Evolutionary conservation across 192 early-diverging fungal species (phyloP).

Genomic region (Kappamyces sp.): DNA sequence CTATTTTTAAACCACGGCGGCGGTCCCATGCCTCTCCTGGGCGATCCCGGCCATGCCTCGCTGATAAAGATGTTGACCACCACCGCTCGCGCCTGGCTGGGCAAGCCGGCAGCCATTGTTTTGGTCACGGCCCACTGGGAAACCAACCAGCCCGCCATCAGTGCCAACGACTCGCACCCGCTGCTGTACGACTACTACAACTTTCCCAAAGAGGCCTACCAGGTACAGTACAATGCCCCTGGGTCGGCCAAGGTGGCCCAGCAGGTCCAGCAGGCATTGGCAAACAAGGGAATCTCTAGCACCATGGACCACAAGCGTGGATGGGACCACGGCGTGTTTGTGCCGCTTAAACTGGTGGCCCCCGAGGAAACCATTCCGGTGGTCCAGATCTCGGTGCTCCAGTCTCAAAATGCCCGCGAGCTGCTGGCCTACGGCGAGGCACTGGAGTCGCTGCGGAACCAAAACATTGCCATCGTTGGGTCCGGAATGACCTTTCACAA

Average conservation of each 20-base stretch:
- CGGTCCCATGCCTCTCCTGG: conserved; percentile 32
- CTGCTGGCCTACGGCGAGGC: conserved; percentile 36
- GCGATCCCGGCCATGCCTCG: conserved; percentile 18
- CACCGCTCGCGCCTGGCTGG: conserved; percentile 15
- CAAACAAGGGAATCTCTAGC: conserved; percentile 25
- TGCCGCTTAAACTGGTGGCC: conserved; percentile 36
- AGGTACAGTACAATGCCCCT: conserved; percentile 35
- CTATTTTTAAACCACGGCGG: conserved; percentile 37
- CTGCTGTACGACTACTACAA: conserved; percentile 52
- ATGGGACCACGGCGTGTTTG: conserved; percentile 54
- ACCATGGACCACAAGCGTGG: conserved; percentile 27
- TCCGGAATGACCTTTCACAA: conserved; percentile 43
- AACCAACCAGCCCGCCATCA: conserved; percentile 20
- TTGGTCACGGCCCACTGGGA: conserved; percentile 52
- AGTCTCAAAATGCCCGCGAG: conserved; percentile 23
- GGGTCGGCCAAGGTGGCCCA: conserved; percentile 37
- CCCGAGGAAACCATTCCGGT: conserved; percentile 39
- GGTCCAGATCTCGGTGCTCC: conserved; percentile 35
- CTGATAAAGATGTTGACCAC: conserved; percentile 19
- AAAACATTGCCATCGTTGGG: conserved; percentile 45
- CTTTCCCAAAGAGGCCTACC: conserved; percentile 43
- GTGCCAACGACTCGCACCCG: conserved; percentile 16
- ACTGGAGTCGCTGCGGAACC: conserved; percentile 32
- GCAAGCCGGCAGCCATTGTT: conserved; percentile 29
- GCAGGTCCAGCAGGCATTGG: conserved; percentile 24